A percentile compares a stretch with the other conserved stretches of the same genome.
phyloP scores from a whole-genome alignment of 164 flowering plant genomes.

The Dillenia turbinata region DNA sequence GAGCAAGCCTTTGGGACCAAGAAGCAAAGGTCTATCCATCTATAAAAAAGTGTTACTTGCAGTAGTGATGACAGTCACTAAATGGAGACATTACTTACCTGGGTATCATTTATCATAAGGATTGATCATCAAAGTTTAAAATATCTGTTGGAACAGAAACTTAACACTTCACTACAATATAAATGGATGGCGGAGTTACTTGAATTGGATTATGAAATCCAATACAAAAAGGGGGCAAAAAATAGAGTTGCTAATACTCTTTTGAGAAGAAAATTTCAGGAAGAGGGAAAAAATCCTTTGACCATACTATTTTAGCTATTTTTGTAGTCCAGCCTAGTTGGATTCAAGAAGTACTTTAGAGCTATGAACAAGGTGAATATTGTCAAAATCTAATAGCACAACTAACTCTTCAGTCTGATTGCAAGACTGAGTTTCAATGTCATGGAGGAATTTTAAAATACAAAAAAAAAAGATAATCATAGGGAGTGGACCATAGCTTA shows the following conservation, averaged over 20 bases:
- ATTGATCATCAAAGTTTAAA: conserved; percentile 8
- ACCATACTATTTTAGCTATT: too few species aligned
- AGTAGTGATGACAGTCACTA: background rate
- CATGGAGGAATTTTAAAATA: background rate
- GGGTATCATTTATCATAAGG: background rate
- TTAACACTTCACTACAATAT: conserved; percentile 1
- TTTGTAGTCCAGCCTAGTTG: background rate
- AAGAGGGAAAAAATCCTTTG: too few species aligned
- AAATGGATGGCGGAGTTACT: conserved; percentile 4
- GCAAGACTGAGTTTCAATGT: background rate
- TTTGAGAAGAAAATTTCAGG: background rate
- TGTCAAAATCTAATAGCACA: background rate
- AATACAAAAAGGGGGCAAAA: background rate
- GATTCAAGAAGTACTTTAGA: background rate
- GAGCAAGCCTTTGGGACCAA: background rate
- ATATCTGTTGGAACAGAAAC: background rate
- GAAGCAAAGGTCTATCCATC: background rate
- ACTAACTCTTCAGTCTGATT: background rate
- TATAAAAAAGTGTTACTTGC: conserved; percentile 12
- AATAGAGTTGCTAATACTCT: conserved; percentile 5
- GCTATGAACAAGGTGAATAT: background rate
- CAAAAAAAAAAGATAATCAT: background rate
- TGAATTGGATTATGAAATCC: background rate
- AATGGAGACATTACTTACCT: background rate
- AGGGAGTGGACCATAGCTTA: background rate